Conservation (phyloP, 495 filamentous ascomycete genomes). For the Astrothelium subdiscretum region DNA sequence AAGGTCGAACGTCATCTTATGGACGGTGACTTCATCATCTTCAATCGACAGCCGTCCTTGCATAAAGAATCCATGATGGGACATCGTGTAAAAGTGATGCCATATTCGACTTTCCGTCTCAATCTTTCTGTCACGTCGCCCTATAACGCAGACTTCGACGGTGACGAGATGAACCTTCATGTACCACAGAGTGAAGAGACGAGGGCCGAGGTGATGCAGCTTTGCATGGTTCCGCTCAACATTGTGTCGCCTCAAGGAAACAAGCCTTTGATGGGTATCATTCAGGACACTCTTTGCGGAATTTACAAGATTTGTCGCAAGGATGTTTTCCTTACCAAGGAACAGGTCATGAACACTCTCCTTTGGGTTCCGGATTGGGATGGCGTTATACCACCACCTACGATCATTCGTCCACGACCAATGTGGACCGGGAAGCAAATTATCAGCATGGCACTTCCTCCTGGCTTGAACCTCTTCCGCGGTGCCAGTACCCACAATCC, state of each 20-base stretch:
- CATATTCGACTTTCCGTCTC: slow-evolving; percentile 93
- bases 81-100: slow-evolving; percentile 94
- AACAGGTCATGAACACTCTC: slow-evolving; percentile 89
- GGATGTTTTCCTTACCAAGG: slow-evolving; percentile 79
- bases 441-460: slow-evolving; percentile 81
- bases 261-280: slow-evolving; percentile 96
- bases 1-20: slow-evolving; percentile 94
- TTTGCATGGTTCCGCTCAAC: slow-evolving; percentile 93
- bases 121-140: slow-evolving; percentile 96
- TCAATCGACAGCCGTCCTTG: slow-evolving; percentile 96
- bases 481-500: slow-evolving; percentile 42
- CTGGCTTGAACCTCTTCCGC: slow-evolving; percentile 69
- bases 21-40: slow-evolving; percentile 94
- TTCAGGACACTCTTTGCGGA: slow-evolving; percentile 92
- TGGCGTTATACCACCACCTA: slow-evolving; percentile 79
- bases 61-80: slow-evolving; percentile 99
- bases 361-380: slow-evolving; percentile 98
- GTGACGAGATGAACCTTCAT: slow-evolving; percentile 99
- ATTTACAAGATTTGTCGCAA: slow-evolving; percentile 93
- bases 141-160: slow-evolving; percentile 99
- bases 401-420: slow-evolving; percentile 81
- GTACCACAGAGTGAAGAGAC: slow-evolving; percentile 96
- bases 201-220: slow-evolving; percentile 78
- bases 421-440: slow-evolving; percentile 99
- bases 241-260: slow-evolving; percentile 98